Percentiles rank a stretch among this genome's conserved stretches.
Evolutionary conservation across 2,329 filamentous ascomycete species (phyloP).

Genomic region (Hymenoscyphus fructigenus): DNA sequence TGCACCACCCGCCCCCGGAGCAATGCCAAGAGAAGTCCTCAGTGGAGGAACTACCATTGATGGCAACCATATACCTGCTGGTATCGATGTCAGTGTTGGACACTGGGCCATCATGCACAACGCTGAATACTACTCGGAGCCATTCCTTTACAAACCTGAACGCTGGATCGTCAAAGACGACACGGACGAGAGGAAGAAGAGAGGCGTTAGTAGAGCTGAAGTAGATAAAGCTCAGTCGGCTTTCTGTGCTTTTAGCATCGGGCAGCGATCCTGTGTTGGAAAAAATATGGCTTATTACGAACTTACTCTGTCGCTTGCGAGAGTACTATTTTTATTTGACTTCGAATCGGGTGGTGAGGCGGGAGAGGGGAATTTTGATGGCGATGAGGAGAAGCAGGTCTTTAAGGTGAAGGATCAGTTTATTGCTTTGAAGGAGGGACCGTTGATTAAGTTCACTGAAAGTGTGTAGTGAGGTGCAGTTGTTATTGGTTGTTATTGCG

Average conservation of each 20-base stretch:
- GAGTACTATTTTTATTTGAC: slow-evolving; percentile 21
- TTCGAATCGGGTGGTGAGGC: slow-evolving; percentile 6
- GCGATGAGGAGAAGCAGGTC: too few relatives aligned
- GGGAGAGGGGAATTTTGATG: neutral
- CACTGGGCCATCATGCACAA: slow-evolving; percentile 47
- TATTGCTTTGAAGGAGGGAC: neutral
- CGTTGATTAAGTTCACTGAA: slow-evolving; percentile 5
- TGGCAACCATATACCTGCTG: slow-evolving; percentile 37
- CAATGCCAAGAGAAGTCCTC: slow-evolving; percentile 20
- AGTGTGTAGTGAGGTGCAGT: neutral
- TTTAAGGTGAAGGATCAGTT: neutral
- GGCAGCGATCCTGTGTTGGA: slow-evolving; percentile 31
- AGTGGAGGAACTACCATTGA: slow-evolving; percentile 24
- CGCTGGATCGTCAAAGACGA: slow-evolving; percentile 41
- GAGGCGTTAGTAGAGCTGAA: neutral
- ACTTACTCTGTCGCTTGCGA: slow-evolving; percentile 29
- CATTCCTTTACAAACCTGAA: slow-evolving; percentile 43
- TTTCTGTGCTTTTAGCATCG: slow-evolving; percentile 32
- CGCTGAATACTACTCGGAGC: slow-evolving; percentile 42
- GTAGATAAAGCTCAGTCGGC: slow-evolving; percentile 4
- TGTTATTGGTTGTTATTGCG: too few relatives aligned
- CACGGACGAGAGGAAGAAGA: neutral
- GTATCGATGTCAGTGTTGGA: slow-evolving; percentile 44
- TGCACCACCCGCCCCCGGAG: slow-evolving; percentile 25
- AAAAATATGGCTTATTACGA: slow-evolving; percentile 33